Evolutionary conservation across 495 filamentous ascomycete genomes (phyloP), one percentile per base, ranked within the genome.

Genomic region (Aspergillus asperescens): DNA sequence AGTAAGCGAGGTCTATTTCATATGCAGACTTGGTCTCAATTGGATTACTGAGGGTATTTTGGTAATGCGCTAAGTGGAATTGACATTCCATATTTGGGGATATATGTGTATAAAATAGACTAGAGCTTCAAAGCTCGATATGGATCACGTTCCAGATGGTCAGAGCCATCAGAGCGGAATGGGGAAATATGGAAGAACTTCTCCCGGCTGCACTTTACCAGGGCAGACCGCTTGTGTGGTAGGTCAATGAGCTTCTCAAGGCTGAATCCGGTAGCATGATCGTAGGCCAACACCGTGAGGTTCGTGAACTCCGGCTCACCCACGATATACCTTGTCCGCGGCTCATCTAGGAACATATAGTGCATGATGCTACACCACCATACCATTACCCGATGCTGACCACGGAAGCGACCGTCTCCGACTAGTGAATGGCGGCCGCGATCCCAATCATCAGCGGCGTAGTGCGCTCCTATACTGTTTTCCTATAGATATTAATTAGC

Each of bases 341-440:
- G 76, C 48, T 85, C 82, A 62, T 86, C 82, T 13, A 86, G 70
- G 63, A 81, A 85, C 57, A 79, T 65, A 60, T 82, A 85, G 60
- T 85, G 81, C 69, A 86, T 84, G 62, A 81, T 65, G 54, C 75
- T 77, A n/a, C 77, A 78, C 75, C 78, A 85, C 82, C 82, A 86
- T 13, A 78, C 80, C 51, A 75, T 80, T 9, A 82, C 81, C 4
- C 82, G 76, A 49, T 86, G 80, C 24, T 78, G 75, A 27, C 82
- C 82, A n/a, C 82, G 73, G 69, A 74, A 86, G 13, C 69, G 69
- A 45, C 77, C 71, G 57, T 85, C 79, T 35, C 81, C 82, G 1
- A 86, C 81, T 18, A 86, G 74, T 13, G 77, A 80, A 67, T 84
- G 81, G 4, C 82, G 77, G 1, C 82, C 82, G 10, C 82, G 81